phyloP scores from a whole-genome alignment of 2,329 filamentous ascomycete genomes.

The Fusarium lyarnte region DNA sequence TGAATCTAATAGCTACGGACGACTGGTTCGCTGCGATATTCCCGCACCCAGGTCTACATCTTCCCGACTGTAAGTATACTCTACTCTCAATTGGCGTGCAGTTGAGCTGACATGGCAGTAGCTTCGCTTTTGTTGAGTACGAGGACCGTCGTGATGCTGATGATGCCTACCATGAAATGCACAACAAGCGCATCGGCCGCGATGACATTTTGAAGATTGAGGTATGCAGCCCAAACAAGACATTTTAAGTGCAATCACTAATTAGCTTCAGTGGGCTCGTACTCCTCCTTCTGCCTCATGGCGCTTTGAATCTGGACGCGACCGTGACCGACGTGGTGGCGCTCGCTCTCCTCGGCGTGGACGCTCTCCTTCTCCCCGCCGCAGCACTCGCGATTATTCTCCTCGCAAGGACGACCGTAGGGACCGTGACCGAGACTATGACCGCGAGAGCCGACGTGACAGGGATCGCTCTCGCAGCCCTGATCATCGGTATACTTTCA shows the following conservation, averaged over 20 bases:
- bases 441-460: conserved; percentile 78
- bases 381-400: conserved; percentile 81
- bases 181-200: conserved; percentile 97
- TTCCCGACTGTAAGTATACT: conserved; percentile 85
- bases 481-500: conserved; percentile 62
- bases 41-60: conserved; percentile 93
- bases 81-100: neutral
- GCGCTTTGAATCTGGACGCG: conserved; percentile 94
- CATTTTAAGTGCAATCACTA: neutral
- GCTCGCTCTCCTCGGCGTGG: conserved; percentile 72
- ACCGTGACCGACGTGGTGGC: conserved; percentile 70
- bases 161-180: conserved; percentile 99
- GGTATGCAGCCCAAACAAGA: conserved; percentile 63
- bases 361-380: conserved; percentile 81
- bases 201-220: conserved; percentile 98
- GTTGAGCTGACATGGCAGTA: conserved; percentile 43
- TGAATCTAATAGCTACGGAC: conserved; percentile 78
- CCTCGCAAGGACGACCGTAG: conserved; percentile 89
- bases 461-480: conserved; percentile 81
- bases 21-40: conserved; percentile 97
- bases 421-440: conserved; percentile 81
- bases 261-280: conserved; percentile 81
- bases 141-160: conserved; percentile 98
- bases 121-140: conserved; percentile 99
- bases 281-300: conserved; percentile 98